A percentile compares a stretch with the other conserved stretches of the same genome.
Conservation (phyloP, 306 rosid species). For the Lupinus albus region DNA sequence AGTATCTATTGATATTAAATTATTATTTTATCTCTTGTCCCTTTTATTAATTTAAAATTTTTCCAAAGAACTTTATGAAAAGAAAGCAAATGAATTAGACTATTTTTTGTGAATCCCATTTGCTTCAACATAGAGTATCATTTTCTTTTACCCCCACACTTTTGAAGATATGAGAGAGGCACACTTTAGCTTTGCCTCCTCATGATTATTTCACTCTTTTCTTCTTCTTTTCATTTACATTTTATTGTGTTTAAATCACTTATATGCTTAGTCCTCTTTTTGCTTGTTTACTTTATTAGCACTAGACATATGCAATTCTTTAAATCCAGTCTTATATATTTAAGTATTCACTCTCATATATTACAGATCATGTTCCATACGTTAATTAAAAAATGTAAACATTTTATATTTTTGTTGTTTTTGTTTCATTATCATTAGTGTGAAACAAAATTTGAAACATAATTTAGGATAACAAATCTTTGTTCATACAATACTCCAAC, state of each 20-base stretch:
- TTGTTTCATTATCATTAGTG: too few relatives aligned
- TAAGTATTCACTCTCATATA: too few relatives aligned
- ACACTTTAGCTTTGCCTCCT: constrained; percentile 3
- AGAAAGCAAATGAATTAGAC: constrained; percentile 35
- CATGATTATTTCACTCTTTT: neutral
- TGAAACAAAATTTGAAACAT: too few relatives aligned
- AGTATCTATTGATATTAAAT: too few relatives aligned
- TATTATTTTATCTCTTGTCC: too few relatives aligned
- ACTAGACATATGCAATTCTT: neutral
- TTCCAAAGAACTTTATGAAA: constrained; percentile 57
- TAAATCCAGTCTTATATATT: too few relatives aligned
- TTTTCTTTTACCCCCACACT: constrained; percentile 50
- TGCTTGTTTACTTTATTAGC: neutral
- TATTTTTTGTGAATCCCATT: constrained; percentile 30
- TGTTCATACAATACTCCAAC: too few relatives aligned
- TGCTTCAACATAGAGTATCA: constrained; percentile 48
- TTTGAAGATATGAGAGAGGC: constrained; percentile 20
- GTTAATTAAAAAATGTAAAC: too few relatives aligned
- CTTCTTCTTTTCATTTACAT: neutral
- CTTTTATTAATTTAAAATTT: neutral
- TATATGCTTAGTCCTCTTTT: neutral
- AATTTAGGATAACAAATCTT: too few relatives aligned
- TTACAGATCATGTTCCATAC: too few relatives aligned
- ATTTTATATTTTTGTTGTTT: too few relatives aligned
- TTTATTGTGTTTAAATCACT: neutral